Evolutionary conservation across 1,284 basidiomycete species (phyloP).

Genomic region (Peniophora sp.): DNA sequence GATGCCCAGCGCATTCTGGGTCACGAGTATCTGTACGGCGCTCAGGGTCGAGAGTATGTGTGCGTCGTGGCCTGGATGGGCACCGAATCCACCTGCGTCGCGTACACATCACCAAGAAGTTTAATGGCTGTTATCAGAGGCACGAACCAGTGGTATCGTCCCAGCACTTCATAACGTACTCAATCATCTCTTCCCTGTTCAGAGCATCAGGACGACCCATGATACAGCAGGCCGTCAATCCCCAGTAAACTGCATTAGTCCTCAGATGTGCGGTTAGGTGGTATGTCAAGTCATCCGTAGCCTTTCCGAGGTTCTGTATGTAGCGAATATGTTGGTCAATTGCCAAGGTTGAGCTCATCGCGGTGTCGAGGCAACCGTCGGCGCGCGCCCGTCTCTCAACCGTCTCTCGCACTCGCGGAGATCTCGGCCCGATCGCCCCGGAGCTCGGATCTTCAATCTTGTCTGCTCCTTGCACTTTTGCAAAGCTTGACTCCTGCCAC

Average conservation of each 20-base stretch:
- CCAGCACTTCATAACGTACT: conserved; percentile 93
- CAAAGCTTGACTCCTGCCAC: too few relatives aligned
- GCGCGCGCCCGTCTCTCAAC: too few relatives aligned
- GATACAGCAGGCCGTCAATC: conserved; percentile 77
- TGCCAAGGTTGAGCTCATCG: not conserved
- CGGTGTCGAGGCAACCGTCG: not conserved
- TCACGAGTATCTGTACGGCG: conserved; percentile 88
- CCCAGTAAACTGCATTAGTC: conserved; percentile 97
- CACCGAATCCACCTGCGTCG: conserved; percentile 81
- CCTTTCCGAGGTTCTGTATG: conserved; percentile 35
- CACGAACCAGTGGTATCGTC: conserved; percentile 76
- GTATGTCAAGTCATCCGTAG: conserved; percentile 83
- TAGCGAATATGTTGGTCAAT: not conserved
- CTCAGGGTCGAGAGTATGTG: conserved; percentile 85
- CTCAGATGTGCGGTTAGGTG: conserved; percentile 92
- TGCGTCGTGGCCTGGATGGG: conserved; percentile 89
- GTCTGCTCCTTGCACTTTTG: too few relatives aligned
- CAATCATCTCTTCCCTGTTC: conserved; percentile 76
- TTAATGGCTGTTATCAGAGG: not conserved
- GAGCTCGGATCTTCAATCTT: too few relatives aligned
- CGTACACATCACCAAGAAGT: not conserved
- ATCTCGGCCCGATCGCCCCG: too few relatives aligned
- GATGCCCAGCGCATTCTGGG: conserved; percentile 73
- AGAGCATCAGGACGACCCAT: conserved; percentile 77
- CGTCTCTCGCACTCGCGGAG: too few relatives aligned